Percentiles rank a stretch among this genome's conserved stretches.
Conservation (phyloP, 192 early-diverging fungal species). For the Pecoramyces ruminantium region DNA sequence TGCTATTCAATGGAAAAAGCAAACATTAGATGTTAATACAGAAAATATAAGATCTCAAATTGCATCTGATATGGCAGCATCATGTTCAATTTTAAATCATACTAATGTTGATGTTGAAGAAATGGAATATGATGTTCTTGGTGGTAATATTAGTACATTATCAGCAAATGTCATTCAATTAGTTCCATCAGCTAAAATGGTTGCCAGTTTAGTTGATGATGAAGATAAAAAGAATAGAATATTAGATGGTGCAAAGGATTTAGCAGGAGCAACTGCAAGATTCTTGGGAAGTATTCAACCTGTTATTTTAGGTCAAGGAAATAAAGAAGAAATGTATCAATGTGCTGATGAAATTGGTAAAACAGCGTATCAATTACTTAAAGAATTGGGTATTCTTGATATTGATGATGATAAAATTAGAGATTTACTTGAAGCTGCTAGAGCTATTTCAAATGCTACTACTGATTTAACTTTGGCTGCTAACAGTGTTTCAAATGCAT, state of each 20-base stretch:
- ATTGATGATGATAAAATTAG: constrained; percentile 20
- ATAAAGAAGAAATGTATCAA: constrained; percentile 15
- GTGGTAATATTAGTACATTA: constrained; percentile 16
- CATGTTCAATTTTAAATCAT: constrained; percentile 22
- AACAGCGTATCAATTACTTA: constrained; percentile 12
- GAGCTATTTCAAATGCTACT: constrained; percentile 13
- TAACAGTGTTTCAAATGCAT: constrained; percentile 9
- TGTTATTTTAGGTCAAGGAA: constrained; percentile 13
- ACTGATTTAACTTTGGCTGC: constrained; percentile 15
- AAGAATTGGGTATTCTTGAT: constrained; percentile 22
- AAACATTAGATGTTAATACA: constrained; percentile 32
- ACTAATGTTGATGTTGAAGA: constrained; percentile 18
- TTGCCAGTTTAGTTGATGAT: constrained; percentile 7
- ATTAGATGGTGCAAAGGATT: constrained; percentile 10
- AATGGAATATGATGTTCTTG: constrained; percentile 34
- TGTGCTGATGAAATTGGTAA: constrained; percentile 11
- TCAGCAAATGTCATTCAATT: constrained; percentile 27
- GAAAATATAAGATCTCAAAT: constrained; percentile 24
- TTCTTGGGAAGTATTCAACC: constrained; percentile 18
- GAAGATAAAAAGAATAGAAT: constrained; percentile 4
- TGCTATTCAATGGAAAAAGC: constrained; percentile 27
- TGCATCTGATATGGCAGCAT: constrained; percentile 20
- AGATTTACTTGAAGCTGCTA: constrained; percentile 22
- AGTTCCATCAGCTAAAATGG: constrained; percentile 29
- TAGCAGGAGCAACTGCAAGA: constrained; percentile 11